Conservation (phyloP, 1,284 basidiomycete genomes). For the Marasmius oreades region DNA sequence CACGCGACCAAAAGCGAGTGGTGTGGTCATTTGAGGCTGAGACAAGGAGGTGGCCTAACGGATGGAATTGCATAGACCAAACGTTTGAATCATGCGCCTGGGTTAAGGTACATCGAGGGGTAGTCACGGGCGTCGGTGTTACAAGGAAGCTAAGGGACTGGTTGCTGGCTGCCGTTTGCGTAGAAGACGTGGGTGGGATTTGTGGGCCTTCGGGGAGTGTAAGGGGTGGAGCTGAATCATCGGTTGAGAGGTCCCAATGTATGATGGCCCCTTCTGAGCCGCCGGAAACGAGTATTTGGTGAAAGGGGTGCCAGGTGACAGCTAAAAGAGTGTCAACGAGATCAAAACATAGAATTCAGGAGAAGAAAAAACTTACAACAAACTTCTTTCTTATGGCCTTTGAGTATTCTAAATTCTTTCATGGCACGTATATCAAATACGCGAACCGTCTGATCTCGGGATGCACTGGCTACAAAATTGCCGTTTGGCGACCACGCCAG, state of each 20-base stretch:
- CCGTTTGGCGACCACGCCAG: conserved; percentile 92
- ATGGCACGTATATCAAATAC: conserved; percentile 98
- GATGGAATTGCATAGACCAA: conserved; percentile 95
- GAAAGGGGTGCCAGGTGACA: conserved; percentile 93
- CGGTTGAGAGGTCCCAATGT: conserved; percentile 83
- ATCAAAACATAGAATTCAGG: not conserved
- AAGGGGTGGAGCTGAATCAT: conserved; percentile 36
- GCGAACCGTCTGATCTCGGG: conserved; percentile 90
- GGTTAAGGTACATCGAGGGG: conserved; percentile 79
- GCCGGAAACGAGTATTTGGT: conserved; percentile 89
- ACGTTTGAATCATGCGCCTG: conserved; percentile 97
- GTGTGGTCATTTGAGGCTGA: conserved; percentile 96
- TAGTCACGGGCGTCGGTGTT: conserved; percentile 11
- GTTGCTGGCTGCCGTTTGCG: not conserved
- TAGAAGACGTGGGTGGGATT: not conserved
- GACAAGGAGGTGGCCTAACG: conserved; percentile 91
- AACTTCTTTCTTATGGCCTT: conserved; percentile 96
- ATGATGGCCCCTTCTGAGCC: conserved; percentile 91
- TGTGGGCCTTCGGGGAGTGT: conserved; percentile 20
- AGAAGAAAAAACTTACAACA: conserved; percentile 69
- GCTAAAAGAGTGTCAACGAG: conserved; percentile 44
- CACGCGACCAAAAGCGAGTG: conserved; percentile 95
- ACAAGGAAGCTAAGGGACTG: conserved; percentile 25
- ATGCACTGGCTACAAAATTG: conserved; percentile 90
- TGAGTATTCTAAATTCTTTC: conserved; percentile 89